Evolutionary conservation across 768 basidiomycete genomes (phyloP).

Genomic region (Goffeauzyma gilvescens): DNA sequence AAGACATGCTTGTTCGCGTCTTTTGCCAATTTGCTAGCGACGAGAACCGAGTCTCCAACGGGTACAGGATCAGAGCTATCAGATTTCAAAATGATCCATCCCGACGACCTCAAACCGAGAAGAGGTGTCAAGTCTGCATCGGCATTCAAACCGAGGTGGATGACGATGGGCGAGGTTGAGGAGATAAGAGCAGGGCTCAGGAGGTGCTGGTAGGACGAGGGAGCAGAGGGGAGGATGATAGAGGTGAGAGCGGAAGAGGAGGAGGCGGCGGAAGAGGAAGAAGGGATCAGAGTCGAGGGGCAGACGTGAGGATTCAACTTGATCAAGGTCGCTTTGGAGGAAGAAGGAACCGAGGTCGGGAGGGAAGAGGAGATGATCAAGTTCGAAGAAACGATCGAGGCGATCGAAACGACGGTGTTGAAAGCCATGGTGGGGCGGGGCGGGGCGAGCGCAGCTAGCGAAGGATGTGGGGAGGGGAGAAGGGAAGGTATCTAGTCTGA

Average conservation of each 20-base stretch:
- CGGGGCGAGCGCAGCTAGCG: no score
- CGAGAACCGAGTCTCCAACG: conserved; percentile 55
- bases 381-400: conserved; percentile 9
- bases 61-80: conserved; percentile 37
- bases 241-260: conserved; percentile 8
- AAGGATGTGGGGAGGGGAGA: no score
- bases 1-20: conserved; percentile 17
- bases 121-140: conserved; percentile 29
- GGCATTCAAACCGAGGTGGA: conserved; percentile 10
- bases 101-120: conserved; percentile 54
- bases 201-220: conserved; percentile 7
- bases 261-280: neutral
- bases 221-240: conserved; percentile 8
- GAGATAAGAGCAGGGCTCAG: conserved; percentile 12
- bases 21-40: conserved; percentile 62
- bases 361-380: conserved; percentile 11
- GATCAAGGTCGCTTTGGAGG: neutral
- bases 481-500: no score
- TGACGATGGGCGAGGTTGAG: conserved; percentile 8
- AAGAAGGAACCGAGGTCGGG: conserved; percentile 1
- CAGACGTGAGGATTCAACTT: conserved; percentile 9
- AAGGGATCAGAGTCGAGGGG: conserved; percentile 2
- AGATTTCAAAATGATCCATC: conserved; percentile 67
- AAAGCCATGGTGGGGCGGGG: conserved; percentile 8
- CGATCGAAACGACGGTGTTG: conserved; percentile 7